Conservation (phyloP, 1,139 yeast species). For the Debaryomycetaceae sp. region DNA sequence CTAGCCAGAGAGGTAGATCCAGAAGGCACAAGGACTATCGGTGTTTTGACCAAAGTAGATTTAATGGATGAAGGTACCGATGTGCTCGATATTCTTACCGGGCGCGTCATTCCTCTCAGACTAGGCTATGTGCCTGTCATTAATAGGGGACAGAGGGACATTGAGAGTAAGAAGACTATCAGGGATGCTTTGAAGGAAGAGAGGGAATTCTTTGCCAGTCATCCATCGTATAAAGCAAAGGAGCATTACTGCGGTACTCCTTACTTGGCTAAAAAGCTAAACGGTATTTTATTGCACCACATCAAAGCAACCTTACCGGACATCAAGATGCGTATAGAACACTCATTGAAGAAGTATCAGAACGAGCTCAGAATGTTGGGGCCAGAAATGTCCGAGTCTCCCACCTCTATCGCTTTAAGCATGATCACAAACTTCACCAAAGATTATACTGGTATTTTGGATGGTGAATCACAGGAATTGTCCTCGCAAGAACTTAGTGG, state of each 20-base stretch:
- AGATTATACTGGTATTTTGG: conserved; percentile 86
- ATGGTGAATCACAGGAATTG: conserved; percentile 91
- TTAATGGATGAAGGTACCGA: conserved; percentile 99
- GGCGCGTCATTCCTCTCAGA: conserved; percentile 91
- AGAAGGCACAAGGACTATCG: conserved; percentile 93
- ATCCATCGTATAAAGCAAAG: conserved; percentile 76
- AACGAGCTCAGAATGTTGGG: conserved; percentile 74
- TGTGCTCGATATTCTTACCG: conserved; percentile 93
- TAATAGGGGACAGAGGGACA: conserved; percentile 96
- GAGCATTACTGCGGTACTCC: conserved; percentile 96
- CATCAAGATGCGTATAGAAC: conserved; percentile 85
- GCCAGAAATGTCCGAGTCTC: conserved; percentile 83
- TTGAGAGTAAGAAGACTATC: conserved; percentile 81
- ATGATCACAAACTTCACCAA: conserved; percentile 91
- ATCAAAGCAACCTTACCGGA: conserved; percentile 93
- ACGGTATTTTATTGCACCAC: conserved; percentile 85
- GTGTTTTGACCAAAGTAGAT: conserved; percentile 95
- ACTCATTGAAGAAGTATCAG: conserved; percentile 77
- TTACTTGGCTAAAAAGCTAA: conserved; percentile 87
- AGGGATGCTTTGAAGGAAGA: conserved; percentile 86
- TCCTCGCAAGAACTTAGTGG: conserved; percentile 85
- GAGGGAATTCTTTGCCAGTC: conserved; percentile 68
- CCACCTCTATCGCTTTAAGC: conserved; percentile 83
- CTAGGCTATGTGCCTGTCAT: conserved; percentile 97
- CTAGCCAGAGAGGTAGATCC: conserved; percentile 98